Base-by-base conservation (phyloP, 2,329 filamentous ascomycete genomes). In the Fusarium agapanthi region DNA sequence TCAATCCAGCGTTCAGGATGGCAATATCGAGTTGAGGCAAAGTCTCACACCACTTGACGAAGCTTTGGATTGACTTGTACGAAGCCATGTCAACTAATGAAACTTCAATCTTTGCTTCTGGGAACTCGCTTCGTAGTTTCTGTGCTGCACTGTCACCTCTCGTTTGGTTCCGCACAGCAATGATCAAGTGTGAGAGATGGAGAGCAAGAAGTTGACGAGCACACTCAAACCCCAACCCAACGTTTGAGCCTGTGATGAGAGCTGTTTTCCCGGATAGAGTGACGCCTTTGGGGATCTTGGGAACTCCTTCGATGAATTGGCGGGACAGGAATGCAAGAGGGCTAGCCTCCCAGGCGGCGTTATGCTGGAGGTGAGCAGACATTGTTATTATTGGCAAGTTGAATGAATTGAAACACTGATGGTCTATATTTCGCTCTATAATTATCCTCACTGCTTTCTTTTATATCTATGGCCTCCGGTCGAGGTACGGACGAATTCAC, bases 221-320 rank as follows among this genome's bases (percentile, higher is more conserved):
- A 5, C 82, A 78, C 71, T 87, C 85, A 28, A 85, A 80, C 1
- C 87, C 87, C 0, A 89, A 78, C 0, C 87, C 87, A 2, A 76
- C 77, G 64, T 87, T 88, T 34, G 83, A 79, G 6, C 87, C 87
- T 0, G 86, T 88, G 11, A 89, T 78, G 44, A 88, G 83, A 38
- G 84, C 84, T 6, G 81, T 80, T 73, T 85, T 78, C 1, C 81
- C 80, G 7, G 79, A 72, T 48, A 86, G 76, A 48, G 77, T 56
- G 35, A 73, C 58, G 4, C 65, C 48, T 35, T 64, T 73, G 30
- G 78, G 76, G 45, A 75, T 73, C 7, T 54, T 63, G n/a, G 76
- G 74, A 8, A 77, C 73, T 11, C 65, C 62, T 58, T 77, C 56
- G 38, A 77, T 55, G 56, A 77, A 75, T 61, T 76, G 75, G 16